Evolutionary conservation across 768 basidiomycete genomes (phyloP).

Genomic region (Suillus fuscotomentosus): DNA sequence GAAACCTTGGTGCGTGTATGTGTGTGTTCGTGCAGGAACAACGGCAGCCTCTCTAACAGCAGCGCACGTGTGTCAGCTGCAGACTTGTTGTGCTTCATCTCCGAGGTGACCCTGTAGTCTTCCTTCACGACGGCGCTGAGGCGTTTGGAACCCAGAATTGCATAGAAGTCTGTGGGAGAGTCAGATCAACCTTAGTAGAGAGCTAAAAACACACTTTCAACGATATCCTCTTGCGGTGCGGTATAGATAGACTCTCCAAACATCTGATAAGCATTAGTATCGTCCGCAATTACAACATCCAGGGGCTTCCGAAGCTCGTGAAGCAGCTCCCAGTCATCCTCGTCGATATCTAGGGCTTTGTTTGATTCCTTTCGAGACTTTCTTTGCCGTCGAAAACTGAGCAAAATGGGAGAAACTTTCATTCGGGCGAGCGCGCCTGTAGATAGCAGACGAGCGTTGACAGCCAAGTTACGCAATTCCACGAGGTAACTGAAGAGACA

Average conservation of each 20-base stretch:
- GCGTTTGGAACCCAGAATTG: slow-evolving; percentile 67
- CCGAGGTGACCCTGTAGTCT: slow-evolving; percentile 61
- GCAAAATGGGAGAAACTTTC: slow-evolving; percentile 67
- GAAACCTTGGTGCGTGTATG: slow-evolving; percentile 62
- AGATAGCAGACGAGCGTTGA: slow-evolving; percentile 60
- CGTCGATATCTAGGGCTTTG: slow-evolving; percentile 42
- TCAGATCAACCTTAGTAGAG: not conserved
- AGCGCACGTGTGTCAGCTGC: slow-evolving; percentile 55
- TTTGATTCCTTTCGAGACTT: slow-evolving; percentile 19
- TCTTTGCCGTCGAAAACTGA: slow-evolving; percentile 66
- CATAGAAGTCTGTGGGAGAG: slow-evolving; percentile 61
- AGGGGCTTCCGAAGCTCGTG: slow-evolving; percentile 71
- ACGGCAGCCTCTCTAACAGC: slow-evolving; percentile 79
- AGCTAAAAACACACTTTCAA: slow-evolving; percentile 60
- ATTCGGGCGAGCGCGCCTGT: slow-evolving; percentile 53
- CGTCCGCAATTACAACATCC: slow-evolving; percentile 83
- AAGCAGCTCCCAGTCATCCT: slow-evolving; percentile 70
- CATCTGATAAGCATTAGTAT: slow-evolving; percentile 74
- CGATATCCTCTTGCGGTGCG: slow-evolving; percentile 86
- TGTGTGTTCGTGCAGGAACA: slow-evolving; percentile 90
- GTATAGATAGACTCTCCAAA: slow-evolving; percentile 77
- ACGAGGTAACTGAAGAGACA: slow-evolving; percentile 60
- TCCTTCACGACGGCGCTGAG: slow-evolving; percentile 76
- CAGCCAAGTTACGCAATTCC: slow-evolving; percentile 84
- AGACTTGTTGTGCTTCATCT: slow-evolving; percentile 46